Evolutionary conservation across 2,329 filamentous ascomycete species (phyloP).

Genomic region (Aspergillus chevalieri): DNA sequence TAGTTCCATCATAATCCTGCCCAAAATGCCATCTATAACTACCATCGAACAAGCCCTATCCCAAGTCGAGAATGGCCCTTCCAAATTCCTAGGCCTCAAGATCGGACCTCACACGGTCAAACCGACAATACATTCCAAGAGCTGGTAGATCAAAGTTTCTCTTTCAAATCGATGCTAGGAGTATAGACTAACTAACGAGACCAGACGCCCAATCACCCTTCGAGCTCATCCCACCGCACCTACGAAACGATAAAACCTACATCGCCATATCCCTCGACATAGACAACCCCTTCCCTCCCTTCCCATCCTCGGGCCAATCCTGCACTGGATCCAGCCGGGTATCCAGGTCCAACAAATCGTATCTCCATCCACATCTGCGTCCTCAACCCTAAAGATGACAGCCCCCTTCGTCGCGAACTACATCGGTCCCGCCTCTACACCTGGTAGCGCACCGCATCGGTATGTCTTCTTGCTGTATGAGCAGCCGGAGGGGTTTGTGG

Average conservation of each 20-base stretch:
- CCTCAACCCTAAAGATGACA: constrained; percentile 6
- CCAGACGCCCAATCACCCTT: background rate
- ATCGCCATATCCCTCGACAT: constrained; percentile 41
- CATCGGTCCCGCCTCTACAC: constrained; percentile 44
- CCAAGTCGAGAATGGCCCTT: constrained; percentile 24
- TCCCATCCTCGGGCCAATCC: constrained; percentile 38
- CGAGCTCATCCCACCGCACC: background rate
- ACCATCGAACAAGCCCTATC: constrained; percentile 6
- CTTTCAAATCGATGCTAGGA: background rate
- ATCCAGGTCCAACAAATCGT: constrained; percentile 12
- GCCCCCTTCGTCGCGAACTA: constrained; percentile 31
- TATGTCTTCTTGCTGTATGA: constrained; percentile 48
- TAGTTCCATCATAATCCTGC: no score
- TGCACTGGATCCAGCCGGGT: constrained; percentile 46
- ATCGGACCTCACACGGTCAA: constrained; percentile 21
- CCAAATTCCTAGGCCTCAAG: constrained; percentile 27
- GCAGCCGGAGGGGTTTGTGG: constrained; percentile 39
- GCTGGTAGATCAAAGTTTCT: constrained; percentile 15
- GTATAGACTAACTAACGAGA: background rate
- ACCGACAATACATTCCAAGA: constrained; percentile 27
- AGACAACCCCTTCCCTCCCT: constrained; percentile 44
- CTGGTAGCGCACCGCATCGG: constrained; percentile 42
- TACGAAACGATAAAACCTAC: constrained; percentile 21
- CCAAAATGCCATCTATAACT: no score
- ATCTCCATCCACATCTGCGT: background rate